phyloP scores from a whole-genome alignment of 805 yeast species.

The Myxozyma neotropica region DNA sequence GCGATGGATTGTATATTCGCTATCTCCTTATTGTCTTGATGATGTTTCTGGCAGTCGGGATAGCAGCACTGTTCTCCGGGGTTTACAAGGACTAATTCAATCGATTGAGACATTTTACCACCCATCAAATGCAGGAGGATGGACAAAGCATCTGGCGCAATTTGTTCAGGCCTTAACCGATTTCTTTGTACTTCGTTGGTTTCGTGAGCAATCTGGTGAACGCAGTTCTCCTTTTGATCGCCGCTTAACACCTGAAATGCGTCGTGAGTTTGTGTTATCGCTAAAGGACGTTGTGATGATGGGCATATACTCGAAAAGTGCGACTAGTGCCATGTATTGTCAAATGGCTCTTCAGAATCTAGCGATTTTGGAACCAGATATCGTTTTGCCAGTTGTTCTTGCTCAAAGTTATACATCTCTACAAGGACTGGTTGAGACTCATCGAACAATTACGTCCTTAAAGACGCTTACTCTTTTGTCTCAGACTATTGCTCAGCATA shows the following conservation, averaged over 20 bases:
- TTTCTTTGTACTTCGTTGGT: constrained; percentile 43
- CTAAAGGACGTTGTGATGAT: constrained; percentile 59
- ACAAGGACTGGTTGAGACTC: constrained; percentile 56
- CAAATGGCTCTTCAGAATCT: constrained; percentile 63
- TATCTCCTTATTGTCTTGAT: constrained; percentile 43
- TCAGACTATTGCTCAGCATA: constrained; percentile 64
- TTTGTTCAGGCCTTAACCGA: constrained; percentile 60
- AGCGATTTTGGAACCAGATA: constrained; percentile 60
- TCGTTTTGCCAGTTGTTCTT: constrained; percentile 43
- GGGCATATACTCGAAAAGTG: constrained; percentile 79
- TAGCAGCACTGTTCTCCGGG: constrained; percentile 2
- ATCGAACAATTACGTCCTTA: constrained; percentile 74
- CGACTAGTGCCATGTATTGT: constrained; percentile 58
- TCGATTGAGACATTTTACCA: constrained; percentile 81
- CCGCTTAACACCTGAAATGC: constrained; percentile 43
- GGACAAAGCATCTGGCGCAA: constrained; percentile 74
- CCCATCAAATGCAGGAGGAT: constrained; percentile 90
- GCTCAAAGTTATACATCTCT: constrained; percentile 64
- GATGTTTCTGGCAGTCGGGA: constrained; percentile 41
- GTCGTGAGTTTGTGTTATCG: constrained; percentile 52
- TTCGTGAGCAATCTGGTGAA: constrained; percentile 41
- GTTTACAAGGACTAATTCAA: constrained; percentile 51
- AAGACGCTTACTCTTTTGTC: constrained; percentile 65
- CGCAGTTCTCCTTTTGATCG: constrained; percentile 38
- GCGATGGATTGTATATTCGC: constrained; percentile 61